phyloP scores from a whole-genome alignment of 805 yeast species.

The Candida palmyrensis region DNA sequence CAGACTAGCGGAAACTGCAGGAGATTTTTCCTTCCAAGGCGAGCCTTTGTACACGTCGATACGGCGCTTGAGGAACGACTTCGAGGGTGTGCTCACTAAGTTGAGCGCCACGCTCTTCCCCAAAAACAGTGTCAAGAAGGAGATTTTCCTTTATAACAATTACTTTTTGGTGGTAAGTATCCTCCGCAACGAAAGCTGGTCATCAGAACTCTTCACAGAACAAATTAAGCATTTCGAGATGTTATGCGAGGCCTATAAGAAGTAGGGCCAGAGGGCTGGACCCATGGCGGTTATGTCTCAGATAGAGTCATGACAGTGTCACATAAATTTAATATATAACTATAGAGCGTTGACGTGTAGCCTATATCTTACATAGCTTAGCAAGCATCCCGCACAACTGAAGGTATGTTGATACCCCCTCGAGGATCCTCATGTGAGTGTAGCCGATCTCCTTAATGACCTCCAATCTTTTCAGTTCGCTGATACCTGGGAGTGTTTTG shows the following conservation, averaged over 20 bases:
- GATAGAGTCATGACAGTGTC: background rate
- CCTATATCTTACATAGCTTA: conserved; percentile 36
- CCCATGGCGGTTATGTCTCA: background rate
- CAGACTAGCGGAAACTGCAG: conserved; percentile 37
- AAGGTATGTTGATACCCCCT: conserved; percentile 84
- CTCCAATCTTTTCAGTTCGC: conserved; percentile 67
- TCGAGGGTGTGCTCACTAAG: conserved; percentile 72
- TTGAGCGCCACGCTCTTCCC: conserved; percentile 43
- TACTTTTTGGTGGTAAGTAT: conserved; percentile 60
- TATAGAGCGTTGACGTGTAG: no score
- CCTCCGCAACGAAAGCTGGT: conserved; percentile 34
- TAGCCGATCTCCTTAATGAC: conserved; percentile 84
- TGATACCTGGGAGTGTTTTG: conserved; percentile 63
- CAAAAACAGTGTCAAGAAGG: conserved; percentile 46
- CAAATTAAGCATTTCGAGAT: conserved; percentile 34
- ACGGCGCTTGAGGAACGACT: conserved; percentile 67
- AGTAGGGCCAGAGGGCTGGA: conserved; percentile 2
- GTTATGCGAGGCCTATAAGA: conserved; percentile 36
- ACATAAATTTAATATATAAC: conserved; percentile 2
- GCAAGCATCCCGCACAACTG: conserved; percentile 84
- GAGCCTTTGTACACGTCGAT: conserved; percentile 77
- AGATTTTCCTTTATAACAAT: conserved; percentile 69
- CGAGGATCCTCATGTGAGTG: conserved; percentile 86
- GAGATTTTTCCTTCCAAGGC: conserved; percentile 23
- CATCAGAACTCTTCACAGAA: conserved; percentile 24